Conservation (phyloP, 306 rosid genomes). For the Corylus avellana region DNA sequence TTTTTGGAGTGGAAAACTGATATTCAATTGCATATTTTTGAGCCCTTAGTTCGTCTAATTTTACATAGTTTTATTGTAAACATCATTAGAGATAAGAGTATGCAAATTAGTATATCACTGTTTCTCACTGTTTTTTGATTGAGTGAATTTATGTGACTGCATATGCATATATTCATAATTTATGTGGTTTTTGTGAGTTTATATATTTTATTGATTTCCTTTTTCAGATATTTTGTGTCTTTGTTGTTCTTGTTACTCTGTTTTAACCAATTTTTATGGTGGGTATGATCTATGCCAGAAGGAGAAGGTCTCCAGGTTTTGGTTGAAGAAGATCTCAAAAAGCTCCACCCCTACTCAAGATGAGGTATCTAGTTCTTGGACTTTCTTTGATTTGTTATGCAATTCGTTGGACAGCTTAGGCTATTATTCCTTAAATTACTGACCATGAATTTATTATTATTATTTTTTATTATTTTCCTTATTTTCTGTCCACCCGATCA, state of each 20-base stretch:
- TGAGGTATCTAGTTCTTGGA: slow-evolving; percentile 32
- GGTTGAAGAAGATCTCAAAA: slow-evolving; percentile 1
- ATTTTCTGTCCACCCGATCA: slow-evolving; percentile 42
- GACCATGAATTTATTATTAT: background rate
- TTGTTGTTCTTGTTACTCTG: background rate
- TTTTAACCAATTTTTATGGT: background rate
- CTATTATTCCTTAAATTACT: background rate
- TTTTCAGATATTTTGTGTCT: background rate
- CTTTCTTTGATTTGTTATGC: background rate
- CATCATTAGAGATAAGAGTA: too few relatives aligned
- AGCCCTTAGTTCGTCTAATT: too few relatives aligned
- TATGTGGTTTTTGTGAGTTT: background rate
- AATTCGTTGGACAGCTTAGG: background rate
- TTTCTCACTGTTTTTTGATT: too few relatives aligned
- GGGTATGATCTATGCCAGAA: background rate
- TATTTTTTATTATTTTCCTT: background rate
- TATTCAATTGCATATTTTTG: too few relatives aligned
- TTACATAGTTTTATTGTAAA: too few relatives aligned
- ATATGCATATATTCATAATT: background rate
- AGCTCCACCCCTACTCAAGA: background rate
- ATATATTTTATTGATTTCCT: too few relatives aligned
- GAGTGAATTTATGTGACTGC: background rate
- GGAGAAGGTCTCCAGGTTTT: background rate
- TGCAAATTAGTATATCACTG: too few relatives aligned
- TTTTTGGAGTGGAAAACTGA: too few relatives aligned